A percentile compares a stretch with the other conserved stretches of the same genome.
phyloP scores from a whole-genome alignment of 2,329 filamentous ascomycete genomes.

The Podosphaera fusca region DNA sequence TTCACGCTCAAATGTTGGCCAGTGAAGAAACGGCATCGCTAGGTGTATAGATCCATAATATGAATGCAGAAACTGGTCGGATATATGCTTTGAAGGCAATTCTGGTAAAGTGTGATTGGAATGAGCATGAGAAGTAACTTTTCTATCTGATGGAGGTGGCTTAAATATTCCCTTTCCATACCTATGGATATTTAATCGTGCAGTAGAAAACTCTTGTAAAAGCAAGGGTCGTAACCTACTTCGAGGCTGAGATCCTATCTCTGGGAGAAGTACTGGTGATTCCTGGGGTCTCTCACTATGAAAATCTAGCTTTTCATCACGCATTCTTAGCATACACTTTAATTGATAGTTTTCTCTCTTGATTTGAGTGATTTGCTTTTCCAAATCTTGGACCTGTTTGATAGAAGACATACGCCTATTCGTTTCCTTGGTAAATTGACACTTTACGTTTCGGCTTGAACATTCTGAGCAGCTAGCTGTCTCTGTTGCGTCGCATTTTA shows the following conservation, averaged over 20 bases:
- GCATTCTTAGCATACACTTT: slow-evolving; percentile 32
- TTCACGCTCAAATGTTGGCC: slow-evolving; percentile 56
- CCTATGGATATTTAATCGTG: slow-evolving; percentile 47
- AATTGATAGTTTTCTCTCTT: slow-evolving; percentile 60
- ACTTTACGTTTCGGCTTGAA: slow-evolving; percentile 87
- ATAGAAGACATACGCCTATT: slow-evolving; percentile 98
- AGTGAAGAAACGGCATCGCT: slow-evolving; percentile 68
- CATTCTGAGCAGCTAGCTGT: slow-evolving; percentile 93
- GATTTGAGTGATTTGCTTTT: slow-evolving; percentile 66
- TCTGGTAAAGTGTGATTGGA: slow-evolving; percentile 34
- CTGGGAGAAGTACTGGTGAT: slow-evolving; percentile 32
- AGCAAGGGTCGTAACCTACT: slow-evolving; percentile 36
- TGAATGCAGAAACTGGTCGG: slow-evolving; percentile 48
- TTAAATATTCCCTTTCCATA: slow-evolving; percentile 63
- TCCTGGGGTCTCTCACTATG: slow-evolving; percentile 18
- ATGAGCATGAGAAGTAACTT: slow-evolving; percentile 23
- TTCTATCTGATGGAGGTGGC: slow-evolving; percentile 44
- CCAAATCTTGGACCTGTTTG: slow-evolving; percentile 93
- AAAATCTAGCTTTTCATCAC: slow-evolving; percentile 22
- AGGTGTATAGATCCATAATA: slow-evolving; percentile 61
- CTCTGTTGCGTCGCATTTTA: slow-evolving; percentile 89
- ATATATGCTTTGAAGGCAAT: slow-evolving; percentile 45
- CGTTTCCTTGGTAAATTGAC: slow-evolving; percentile 97
- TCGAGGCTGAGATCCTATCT: slow-evolving; percentile 41
- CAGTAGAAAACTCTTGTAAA: slow-evolving; percentile 46